Evolutionary conservation across 495 filamentous ascomycete species (phyloP), one percentile per base, ranked within the genome.

Genomic region (Aspergillus asperescens): DNA sequence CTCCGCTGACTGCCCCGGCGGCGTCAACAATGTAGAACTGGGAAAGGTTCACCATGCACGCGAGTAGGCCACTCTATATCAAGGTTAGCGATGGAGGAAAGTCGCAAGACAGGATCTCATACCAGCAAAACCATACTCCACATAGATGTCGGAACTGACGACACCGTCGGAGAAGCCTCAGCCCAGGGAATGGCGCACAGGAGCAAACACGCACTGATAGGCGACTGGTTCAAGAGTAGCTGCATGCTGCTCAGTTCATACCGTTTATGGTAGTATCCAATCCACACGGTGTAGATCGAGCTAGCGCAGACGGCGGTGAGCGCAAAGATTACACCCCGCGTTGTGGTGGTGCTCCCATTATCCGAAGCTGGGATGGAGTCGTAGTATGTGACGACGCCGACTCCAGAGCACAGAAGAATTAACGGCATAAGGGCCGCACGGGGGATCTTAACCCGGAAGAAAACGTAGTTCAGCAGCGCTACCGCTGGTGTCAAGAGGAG

Each of bases 21-120:
- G 79, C 79, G 20, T 81, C 83, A 31, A 89, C 81, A 56, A 89
- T 87, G 60, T 85, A 85, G 59, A 89, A 89, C 59, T 87, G 84
- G 7, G 81, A 85, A 41, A 88, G 72, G 61, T 89, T 89, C 58
- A 89, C 84, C 16, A 87, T 65, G 23, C 77, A 79, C 3, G 86
- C 86, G 51, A 82, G 81, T 12, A 80, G 41, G 7, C 84, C 84
- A 27, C 62, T 63, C 56, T 60, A 24, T 41, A 12, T 29, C 6
- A 2, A 15, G 2, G 8, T 47, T 16, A 47, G 28, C 29, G 13
- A 4, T 32, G 15, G 2, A 15, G 7, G 13, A 37, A 19, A 31
- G 16, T 4, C 7, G 7, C 1, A 28, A 5, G 19, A 3, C 1
- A 41, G 18, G 62, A 53, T 41, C 16, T 28, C 39, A 12, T 35